Conservation (phyloP, 345 rosid species). For the Erucastrum elatum region DNA sequence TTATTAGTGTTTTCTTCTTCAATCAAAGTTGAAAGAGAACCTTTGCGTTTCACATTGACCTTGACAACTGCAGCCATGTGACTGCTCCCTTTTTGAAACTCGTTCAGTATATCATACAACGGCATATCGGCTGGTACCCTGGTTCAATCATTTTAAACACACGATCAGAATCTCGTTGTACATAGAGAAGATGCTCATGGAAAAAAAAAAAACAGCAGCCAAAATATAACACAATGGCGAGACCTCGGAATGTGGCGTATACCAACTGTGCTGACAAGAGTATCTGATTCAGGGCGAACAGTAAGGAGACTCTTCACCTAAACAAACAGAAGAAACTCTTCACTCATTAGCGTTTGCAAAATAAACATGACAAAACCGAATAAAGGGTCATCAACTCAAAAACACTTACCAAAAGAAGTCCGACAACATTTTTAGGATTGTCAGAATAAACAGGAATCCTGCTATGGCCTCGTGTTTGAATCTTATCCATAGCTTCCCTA, state of each 20-base stretch:
- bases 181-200: neutral
- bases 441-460: constrained; percentile 91
- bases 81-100: constrained; percentile 99
- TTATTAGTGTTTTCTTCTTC: constrained; percentile 50
- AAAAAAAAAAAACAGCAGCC: neutral
- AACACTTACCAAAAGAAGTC: constrained; percentile 80
- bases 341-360: neutral
- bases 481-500: constrained; percentile 93
- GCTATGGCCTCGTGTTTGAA: constrained; percentile 96
- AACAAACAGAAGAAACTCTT: constrained; percentile 14
- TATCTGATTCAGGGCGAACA: constrained; percentile 94
- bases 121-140: constrained; percentile 99
- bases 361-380: neutral
- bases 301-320: constrained; percentile 97
- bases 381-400: constrained; percentile 5
- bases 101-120: constrained; percentile 87
- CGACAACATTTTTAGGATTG: constrained; percentile 81
- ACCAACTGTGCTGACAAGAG: constrained; percentile 84
- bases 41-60: constrained; percentile 60
- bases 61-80: constrained; percentile 99
- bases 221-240: neutral
- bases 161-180: neutral
- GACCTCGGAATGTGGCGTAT: constrained; percentile 95
- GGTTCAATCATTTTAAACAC: constrained; percentile 31
- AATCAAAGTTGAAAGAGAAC: constrained; percentile 37